Percentiles rank a stretch among this genome's conserved stretches.
Conservation (phyloP, 1,139 yeast genomes). For the Lodderomyces metapsilosis region DNA sequence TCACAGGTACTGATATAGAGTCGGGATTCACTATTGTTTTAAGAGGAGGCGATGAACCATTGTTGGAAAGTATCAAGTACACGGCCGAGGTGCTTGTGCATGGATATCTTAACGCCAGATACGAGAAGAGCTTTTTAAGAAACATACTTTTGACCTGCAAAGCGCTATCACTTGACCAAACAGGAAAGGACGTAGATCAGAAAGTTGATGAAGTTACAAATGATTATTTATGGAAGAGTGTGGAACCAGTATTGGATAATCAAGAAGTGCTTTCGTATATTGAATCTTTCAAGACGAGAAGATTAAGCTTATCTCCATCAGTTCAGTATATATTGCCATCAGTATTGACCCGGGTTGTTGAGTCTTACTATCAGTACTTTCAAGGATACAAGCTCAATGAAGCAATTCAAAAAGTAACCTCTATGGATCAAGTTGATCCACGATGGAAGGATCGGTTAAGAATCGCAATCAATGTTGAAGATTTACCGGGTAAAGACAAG, state of each 20-base stretch:
- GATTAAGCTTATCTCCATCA: slow-evolving; percentile 73
- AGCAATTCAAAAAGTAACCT: slow-evolving; percentile 21
- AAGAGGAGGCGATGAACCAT: slow-evolving; percentile 69
- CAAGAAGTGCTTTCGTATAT: slow-evolving; percentile 47
- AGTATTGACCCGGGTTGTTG: slow-evolving; percentile 54
- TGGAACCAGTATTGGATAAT: slow-evolving; percentile 22
- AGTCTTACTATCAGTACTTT: slow-evolving; percentile 48
- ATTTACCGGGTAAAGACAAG: slow-evolving; percentile 35
- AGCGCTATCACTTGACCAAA: not conserved
- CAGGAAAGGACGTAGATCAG: slow-evolving; percentile 13
- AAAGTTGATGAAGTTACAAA: slow-evolving; percentile 6
- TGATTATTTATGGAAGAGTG: slow-evolving; percentile 3
- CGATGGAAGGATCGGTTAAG: slow-evolving; percentile 27
- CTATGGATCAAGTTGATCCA: slow-evolving; percentile 22
- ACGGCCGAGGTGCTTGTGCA: slow-evolving; percentile 80
- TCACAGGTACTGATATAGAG: slow-evolving; percentile 72
- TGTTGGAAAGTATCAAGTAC: slow-evolving; percentile 66
- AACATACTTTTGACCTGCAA: slow-evolving; percentile 11
- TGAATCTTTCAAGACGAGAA: slow-evolving; percentile 47
- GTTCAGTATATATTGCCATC: slow-evolving; percentile 69
- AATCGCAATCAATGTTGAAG: slow-evolving; percentile 20
- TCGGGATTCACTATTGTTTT: slow-evolving; percentile 81
- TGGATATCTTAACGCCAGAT: slow-evolving; percentile 69
- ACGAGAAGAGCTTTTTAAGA: slow-evolving; percentile 78
- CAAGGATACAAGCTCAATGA: slow-evolving; percentile 27